These are phyloP conservation scores for Neurospora sp. DNA, from an alignment of 495 filamentous ascomycete genomes.

Conservation along the genomic window DNA sequence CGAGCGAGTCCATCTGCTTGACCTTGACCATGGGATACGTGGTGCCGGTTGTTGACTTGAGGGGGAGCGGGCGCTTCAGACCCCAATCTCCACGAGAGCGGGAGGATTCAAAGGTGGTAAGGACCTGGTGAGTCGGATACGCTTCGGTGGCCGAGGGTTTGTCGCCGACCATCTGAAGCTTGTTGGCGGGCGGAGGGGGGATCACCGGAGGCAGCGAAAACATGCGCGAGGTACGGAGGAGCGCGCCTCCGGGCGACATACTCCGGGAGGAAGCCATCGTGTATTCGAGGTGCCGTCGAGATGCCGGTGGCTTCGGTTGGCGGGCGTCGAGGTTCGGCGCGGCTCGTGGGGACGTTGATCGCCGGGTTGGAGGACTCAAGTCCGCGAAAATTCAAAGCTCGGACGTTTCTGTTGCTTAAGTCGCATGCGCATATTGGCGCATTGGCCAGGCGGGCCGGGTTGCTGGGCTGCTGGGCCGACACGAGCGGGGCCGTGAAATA, in stretches of 20 bases:
- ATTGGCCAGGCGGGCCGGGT: not conserved
- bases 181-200: conserved; percentile 26
- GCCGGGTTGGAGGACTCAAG: not conserved
- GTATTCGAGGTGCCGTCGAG: conserved; percentile 6
- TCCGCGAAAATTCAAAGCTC: not conserved
- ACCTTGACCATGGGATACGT: conserved; percentile 63
- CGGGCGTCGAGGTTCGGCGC: not conserved
- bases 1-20: conserved; percentile 67
- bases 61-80: conserved; percentile 74
- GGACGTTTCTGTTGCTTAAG: not conserved
- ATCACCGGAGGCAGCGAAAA: conserved; percentile 47
- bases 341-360: not conserved
- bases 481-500: not conserved
- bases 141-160: conserved; percentile 54
- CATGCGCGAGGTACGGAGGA: conserved; percentile 50
- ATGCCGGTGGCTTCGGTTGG: not conserved
- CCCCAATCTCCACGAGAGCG: conserved; percentile 83
- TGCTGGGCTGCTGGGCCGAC: not conserved
- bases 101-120: conserved; percentile 72
- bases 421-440: not conserved
- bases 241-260: conserved; percentile 49
- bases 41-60: conserved; percentile 60
- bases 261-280: conserved; percentile 20
- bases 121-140: conserved; percentile 74
- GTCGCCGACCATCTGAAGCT: conserved; percentile 28